These are phyloP conservation scores for Aspergillus brunneoviolaceus DNA, from an alignment of 2,329 filamentous ascomycete genomes.

Conservation along the genomic window DNA sequence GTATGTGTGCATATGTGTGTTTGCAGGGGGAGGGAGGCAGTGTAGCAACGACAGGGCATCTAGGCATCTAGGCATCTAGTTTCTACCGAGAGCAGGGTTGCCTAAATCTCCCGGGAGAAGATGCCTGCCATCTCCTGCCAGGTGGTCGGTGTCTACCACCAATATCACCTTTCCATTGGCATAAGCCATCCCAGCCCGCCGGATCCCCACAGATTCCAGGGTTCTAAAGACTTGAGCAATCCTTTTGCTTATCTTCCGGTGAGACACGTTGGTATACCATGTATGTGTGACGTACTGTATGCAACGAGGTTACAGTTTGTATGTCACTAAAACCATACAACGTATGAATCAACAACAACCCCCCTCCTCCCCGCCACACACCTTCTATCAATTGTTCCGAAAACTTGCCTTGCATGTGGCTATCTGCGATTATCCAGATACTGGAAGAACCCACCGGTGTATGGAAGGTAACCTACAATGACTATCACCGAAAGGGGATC, in stretches of 20 bases:
- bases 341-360: background rate
- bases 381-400: background rate
- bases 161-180: background rate
- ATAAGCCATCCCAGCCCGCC: background rate
- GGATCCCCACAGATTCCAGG: background rate
- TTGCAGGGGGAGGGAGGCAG: too few relatives aligned
- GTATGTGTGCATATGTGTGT: background rate
- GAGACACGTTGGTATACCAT: background rate
- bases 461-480: background rate
- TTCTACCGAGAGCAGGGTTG: background rate
- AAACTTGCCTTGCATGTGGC: background rate
- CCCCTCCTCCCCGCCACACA: background rate
- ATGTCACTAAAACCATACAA: background rate
- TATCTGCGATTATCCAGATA: too few relatives aligned
- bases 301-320: background rate
- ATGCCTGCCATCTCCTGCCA: background rate
- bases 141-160: background rate
- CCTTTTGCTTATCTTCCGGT: background rate
- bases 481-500: background rate
- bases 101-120: background rate
- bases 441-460: too few relatives aligned
- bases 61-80: too few relatives aligned
- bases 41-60: too few relatives aligned
- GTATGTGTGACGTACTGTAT: background rate
- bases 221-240: background rate